These are phyloP conservation scores for Talaromyces proteolyticus DNA, from an alignment of 495 filamentous ascomycete genomes.

Conservation along the genomic window DNA sequence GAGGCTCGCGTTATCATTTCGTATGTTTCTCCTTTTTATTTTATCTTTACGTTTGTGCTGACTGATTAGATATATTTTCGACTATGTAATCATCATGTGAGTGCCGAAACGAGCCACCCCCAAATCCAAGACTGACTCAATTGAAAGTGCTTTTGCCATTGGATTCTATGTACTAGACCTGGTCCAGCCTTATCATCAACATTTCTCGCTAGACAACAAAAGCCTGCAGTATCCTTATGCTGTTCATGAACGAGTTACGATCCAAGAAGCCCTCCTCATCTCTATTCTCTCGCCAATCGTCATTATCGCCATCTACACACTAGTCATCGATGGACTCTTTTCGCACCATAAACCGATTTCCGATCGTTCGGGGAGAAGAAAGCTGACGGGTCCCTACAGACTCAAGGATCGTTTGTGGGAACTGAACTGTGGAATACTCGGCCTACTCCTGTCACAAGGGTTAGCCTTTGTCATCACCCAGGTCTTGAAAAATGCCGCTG, in stretches of 20 bases:
- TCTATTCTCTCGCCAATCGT: conserved; percentile 51
- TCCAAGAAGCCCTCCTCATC: conserved; percentile 49
- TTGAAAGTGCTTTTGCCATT: conserved; percentile 36
- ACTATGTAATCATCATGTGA: conserved; percentile 63
- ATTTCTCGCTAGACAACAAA: conserved; percentile 53
- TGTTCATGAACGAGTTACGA: conserved; percentile 64
- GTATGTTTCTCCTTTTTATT: conserved; percentile 28
- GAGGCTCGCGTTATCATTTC: conserved; percentile 46
- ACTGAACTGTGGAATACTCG: conserved; percentile 73
- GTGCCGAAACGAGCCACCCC: conserved; percentile 22
- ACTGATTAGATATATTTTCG: conserved; percentile 52
- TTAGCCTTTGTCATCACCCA: conserved; percentile 73
- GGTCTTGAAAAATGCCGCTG: conserved; percentile 79
- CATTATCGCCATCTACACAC: conserved; percentile 64
- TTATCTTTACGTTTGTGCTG: conserved; percentile 5
- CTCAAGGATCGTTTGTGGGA: conserved; percentile 69
- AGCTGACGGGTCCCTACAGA: conserved; percentile 62
- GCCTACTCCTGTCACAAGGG: conserved; percentile 60
- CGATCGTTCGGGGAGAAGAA: conserved; percentile 29
- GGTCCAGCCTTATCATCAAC: conserved; percentile 51
- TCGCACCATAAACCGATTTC: conserved; percentile 52
- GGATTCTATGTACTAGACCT: conserved; percentile 50
- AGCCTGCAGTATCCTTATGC: conserved; percentile 69
- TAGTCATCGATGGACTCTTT: conserved; percentile 66
- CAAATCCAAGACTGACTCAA: conserved; percentile 36